phyloP scores from a whole-genome alignment of 768 basidiomycete genomes.

The Amanita polypyramis region DNA sequence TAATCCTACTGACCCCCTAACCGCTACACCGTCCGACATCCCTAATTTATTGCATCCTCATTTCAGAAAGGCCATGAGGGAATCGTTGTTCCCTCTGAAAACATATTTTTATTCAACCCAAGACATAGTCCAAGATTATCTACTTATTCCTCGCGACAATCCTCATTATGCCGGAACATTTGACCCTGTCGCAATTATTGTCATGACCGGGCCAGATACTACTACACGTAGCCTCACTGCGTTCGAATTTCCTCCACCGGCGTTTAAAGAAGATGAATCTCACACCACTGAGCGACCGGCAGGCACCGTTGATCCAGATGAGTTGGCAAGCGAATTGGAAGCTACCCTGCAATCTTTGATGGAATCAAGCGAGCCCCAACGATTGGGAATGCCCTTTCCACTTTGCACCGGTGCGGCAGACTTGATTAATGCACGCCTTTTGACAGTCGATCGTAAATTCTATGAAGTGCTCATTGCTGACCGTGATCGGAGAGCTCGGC shows the following conservation, averaged over 20 bases:
- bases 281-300: constrained; percentile 3
- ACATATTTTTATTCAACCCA: constrained; percentile 48
- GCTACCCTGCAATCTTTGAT: constrained; percentile 19
- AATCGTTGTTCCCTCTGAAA: constrained; percentile 39
- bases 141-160: constrained; percentile 56
- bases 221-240: constrained; percentile 45
- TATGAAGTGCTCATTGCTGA: constrained; percentile 31
- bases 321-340: constrained; percentile 28
- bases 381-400: constrained; percentile 23
- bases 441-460: constrained; percentile 34
- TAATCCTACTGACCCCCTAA: constrained; percentile 38
- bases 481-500: constrained; percentile 12
- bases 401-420: constrained; percentile 28
- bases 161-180: constrained; percentile 61
- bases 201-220: constrained; percentile 42
- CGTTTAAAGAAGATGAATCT: constrained; percentile 15
- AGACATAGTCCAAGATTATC: constrained; percentile 65
- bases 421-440: constrained; percentile 31
- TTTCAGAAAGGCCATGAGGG: constrained; percentile 53
- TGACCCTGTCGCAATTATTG: constrained; percentile 61
- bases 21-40: constrained; percentile 21
- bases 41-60: constrained; percentile 28
- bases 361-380: constrained; percentile 28
- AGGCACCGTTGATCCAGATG: constrained; percentile 10
- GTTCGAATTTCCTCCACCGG: constrained; percentile 63